A percentile compares a stretch with the other conserved stretches of the same genome.
These are phyloP conservation scores for Aspergillus bertholletiae DNA, from an alignment of 495 filamentous ascomycete genomes.

Conservation along the genomic window DNA sequence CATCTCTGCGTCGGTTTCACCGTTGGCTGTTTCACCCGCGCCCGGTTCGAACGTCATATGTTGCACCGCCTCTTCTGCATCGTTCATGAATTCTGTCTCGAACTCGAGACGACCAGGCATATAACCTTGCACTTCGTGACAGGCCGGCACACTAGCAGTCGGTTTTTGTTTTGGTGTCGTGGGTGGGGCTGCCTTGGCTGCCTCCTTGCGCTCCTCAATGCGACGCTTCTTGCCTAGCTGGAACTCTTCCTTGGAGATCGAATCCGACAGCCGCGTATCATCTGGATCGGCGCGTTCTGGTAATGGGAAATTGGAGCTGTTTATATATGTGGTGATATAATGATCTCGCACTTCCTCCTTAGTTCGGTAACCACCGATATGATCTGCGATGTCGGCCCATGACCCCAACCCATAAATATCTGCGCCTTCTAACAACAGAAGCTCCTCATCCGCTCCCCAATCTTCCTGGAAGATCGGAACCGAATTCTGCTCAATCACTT, in stretches of 20 bases:
- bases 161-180: constrained; percentile 92
- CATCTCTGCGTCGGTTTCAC: constrained; percentile 87
- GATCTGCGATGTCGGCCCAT: constrained; percentile 97
- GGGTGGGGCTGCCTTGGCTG: constrained; percentile 76
- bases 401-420: constrained; percentile 96
- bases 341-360: constrained; percentile 96
- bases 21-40: constrained; percentile 83
- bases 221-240: constrained; percentile 90
- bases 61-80: constrained; percentile 96
- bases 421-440: constrained; percentile 88
- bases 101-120: constrained; percentile 98
- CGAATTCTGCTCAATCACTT: constrained; percentile 96
- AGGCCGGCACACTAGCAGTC: constrained; percentile 86
- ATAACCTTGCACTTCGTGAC: constrained; percentile 96
- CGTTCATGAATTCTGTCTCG: constrained; percentile 95
- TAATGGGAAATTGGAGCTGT: constrained; percentile 79
- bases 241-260: constrained; percentile 86
- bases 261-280: constrained; percentile 70
- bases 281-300: constrained; percentile 78
- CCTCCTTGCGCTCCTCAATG: constrained; percentile 90
- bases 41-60: constrained; percentile 97
- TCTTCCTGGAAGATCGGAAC: constrained; percentile 93
- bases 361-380: constrained; percentile 89
- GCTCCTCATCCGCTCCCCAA: constrained; percentile 97
- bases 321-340: constrained; percentile 82